These are phyloP conservation scores for Aristolochia contorta DNA, from an alignment of 164 flowering plant species.

Conservation along the genomic window DNA sequence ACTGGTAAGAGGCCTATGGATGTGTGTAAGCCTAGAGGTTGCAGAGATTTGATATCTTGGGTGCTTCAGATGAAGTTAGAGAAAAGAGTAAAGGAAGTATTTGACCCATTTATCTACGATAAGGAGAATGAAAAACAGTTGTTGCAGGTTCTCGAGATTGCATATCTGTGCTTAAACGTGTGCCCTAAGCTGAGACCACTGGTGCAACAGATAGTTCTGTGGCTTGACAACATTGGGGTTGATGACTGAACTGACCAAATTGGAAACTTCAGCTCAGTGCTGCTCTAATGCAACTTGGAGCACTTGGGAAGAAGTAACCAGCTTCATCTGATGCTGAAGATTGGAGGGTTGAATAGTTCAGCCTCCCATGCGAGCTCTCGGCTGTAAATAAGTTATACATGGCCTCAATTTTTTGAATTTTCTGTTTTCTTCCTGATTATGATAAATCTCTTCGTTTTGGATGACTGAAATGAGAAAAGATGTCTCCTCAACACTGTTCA, in stretches of 20 bases:
- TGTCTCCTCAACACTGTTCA: no score
- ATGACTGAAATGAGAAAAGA: no score
- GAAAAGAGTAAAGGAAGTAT: conserved; percentile 46
- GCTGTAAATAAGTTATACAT: no score
- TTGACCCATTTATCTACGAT: conserved; percentile 53
- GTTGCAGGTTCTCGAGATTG: conserved; percentile 46
- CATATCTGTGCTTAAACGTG: conserved; percentile 55
- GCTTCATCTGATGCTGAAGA: no score
- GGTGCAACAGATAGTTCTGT: conserved; percentile 46
- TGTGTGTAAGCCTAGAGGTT: conserved; percentile 58
- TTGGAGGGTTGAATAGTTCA: no score
- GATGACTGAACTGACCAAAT: conserved; percentile 5
- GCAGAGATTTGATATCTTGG: conserved; percentile 67
- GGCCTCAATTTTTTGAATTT: no score
- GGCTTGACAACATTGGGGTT: conserved; percentile 40
- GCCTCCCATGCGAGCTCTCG: no score
- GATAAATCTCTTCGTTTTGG: no score
- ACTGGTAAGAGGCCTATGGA: conserved; percentile 83
- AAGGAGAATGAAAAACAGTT: conserved; percentile 38
- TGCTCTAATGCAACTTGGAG: no score
- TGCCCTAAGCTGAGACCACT: conserved; percentile 59
- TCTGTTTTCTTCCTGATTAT: no score
- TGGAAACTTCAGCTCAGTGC: no score
- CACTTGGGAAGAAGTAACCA: no score
- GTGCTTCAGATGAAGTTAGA: conserved; percentile 62